Conservation (phyloP, 139 green algal genomes). For the Coccomyxa sp. region DNA sequence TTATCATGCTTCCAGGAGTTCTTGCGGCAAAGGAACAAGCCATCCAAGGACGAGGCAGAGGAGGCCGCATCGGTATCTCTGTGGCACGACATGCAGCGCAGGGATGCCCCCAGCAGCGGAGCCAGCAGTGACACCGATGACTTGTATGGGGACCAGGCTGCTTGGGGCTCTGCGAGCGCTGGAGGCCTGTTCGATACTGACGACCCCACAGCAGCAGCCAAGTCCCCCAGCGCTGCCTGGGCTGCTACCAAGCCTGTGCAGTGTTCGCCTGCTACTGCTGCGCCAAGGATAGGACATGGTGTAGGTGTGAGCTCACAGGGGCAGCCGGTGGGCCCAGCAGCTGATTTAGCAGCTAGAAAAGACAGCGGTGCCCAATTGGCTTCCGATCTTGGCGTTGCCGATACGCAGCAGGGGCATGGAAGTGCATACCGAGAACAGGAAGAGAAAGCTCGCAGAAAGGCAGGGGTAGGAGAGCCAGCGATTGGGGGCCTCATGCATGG, state of each 20-base stretch:
- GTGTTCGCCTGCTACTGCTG: no score
- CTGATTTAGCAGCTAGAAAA: no score
- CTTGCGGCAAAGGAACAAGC: constrained; percentile 44
- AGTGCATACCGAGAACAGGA: no score
- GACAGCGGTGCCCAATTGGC: no score
- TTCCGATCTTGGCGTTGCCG: no score
- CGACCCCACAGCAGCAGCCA: background rate
- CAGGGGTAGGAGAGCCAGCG: no score
- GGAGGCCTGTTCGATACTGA: constrained; percentile 33
- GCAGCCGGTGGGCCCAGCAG: no score
- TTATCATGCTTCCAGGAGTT: constrained; percentile 31
- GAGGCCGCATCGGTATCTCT: constrained; percentile 24
- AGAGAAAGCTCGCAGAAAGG: no score
- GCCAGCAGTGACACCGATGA: background rate
- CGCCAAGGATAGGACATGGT: no score
- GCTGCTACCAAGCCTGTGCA: background rate
- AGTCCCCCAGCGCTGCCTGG: background rate
- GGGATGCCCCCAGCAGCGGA: background rate
- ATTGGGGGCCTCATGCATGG: no score
- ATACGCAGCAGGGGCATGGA: no score
- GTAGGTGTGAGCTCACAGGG: no score
- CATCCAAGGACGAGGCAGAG: background rate
- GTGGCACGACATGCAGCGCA: constrained; percentile 59
- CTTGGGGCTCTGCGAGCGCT: constrained; percentile 16
- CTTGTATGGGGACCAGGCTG: background rate